Evolutionary conservation across 2,329 filamentous ascomycete species (phyloP), one percentile per base, ranked within the genome.

Genomic region (Ambrosiella beaveri): DNA sequence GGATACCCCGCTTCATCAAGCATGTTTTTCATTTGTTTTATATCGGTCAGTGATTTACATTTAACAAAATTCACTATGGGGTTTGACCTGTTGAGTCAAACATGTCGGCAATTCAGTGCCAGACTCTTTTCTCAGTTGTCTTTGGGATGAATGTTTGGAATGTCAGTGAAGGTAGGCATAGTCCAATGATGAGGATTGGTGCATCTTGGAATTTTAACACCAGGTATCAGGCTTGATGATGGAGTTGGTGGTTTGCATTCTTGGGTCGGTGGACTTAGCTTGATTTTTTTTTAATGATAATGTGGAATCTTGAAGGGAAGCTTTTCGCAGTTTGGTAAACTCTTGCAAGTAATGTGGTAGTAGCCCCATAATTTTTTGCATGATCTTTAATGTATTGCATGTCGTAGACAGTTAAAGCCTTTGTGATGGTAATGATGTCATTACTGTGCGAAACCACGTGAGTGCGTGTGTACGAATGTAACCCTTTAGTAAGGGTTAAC

Each of bases 1-100:
- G 52, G 52, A 54, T 54, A 54, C 52, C 52, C 52, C 52, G 52
- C 38, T 54, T 54, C 38, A 27, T 44, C 52, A 54, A 54, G 52
- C 52, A 54, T 41, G 52, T 54, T 54, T 27, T 54, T 41, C 15
- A 41, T 54, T 41, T 54, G 36, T 54, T 54, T 54, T 54, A 35
- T 54, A 37, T 13, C n/a, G 35, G 13, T 19, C 12, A 54, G 52
- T 41, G 37, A 38, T 36, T 15, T 44, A 54, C 39, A 54, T 54
- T 54, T 54, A 54, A n/a, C 37, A 54, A 54, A 27, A 39, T 5
- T 19, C 47, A 35, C 47, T 51, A 35, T 17, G 19, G n/a, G 40
- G n/a, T 41, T 41, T 47, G 13, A 47, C 19, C 15, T 47, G n/a
- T 15, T 13, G n/a, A 8, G 19, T 15, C n/a, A 15, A 8, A n/a